Evolutionary conservation across 2,329 filamentous ascomycete genomes (phyloP), one percentile per base, ranked within the genome.

Genomic region (Neobulgaria alba): DNA sequence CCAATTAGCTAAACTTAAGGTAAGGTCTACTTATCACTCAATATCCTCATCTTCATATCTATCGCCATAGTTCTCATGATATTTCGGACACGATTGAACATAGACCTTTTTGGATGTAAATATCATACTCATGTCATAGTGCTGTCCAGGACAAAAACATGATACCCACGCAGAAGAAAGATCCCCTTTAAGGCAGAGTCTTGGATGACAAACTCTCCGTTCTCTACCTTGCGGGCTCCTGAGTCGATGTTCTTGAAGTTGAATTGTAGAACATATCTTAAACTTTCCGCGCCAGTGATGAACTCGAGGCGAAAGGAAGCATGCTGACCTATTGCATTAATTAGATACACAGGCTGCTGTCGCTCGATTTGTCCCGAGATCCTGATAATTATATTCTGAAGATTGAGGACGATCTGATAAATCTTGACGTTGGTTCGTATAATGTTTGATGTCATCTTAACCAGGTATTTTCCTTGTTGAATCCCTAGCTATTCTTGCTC

Each of bases 221-320:
- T 42, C 10, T 57, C 48, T 18, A 59, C 45, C 44, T 52, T 57
- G 2, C 16, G n/a, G 3, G 51, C 20, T 7, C 41, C 46, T 12
- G 42, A 30, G 17, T 46, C 49, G 14, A 45, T 36, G 4, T 43
- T 23, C 32, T 43, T 45, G 21, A 58, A 52, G 26, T 57, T 54
- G 15, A 38, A 33, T 23, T 49, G 50, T 2, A 59, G 49, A 16
- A 59, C 48, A 7, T 54, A 5, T 5, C n/a, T n/a, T 5, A 31
- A 31, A 5, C 12, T 4, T n/a, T 31, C 29, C 12, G 12, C 29
- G 16, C 5, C n/a, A 5, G 12, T 31, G 12, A 62, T 43, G 20
- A 61, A 59, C 12, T 60, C 57, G 1, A 60, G 34, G 30, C 58
- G 54, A 30, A 62, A 62, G 15, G 57, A 52, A 10, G 21, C 46